A percentile compares a stretch with the other conserved stretches of the same genome.
These are phyloP conservation scores for Andrographis paniculata DNA, from an alignment of 305 asterid genomes.

Conservation along the genomic window DNA sequence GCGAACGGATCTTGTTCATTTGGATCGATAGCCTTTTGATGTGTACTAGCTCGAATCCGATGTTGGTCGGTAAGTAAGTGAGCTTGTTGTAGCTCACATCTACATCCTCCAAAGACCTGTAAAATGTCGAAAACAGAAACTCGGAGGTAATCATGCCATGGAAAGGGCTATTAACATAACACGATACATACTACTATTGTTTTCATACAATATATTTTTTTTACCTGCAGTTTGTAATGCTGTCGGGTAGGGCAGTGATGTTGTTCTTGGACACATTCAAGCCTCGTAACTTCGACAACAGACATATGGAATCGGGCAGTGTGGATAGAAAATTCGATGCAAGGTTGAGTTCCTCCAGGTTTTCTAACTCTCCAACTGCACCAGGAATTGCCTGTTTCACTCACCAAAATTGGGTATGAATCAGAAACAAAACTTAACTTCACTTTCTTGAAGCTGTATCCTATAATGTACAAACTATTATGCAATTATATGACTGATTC, in stretches of 20 bases:
- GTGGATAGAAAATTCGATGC: constrained; percentile 57
- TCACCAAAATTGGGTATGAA: constrained; percentile 7
- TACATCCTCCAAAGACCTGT: constrained; percentile 72
- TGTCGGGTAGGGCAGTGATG: constrained; percentile 73
- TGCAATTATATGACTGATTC: too few relatives aligned
- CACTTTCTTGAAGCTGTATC: too few relatives aligned
- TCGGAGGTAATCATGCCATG: constrained; percentile 11
- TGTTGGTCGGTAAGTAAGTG: constrained; percentile 80
- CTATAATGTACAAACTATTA: too few relatives aligned
- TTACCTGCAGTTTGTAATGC: constrained; percentile 92
- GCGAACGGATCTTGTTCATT: constrained; percentile 71
- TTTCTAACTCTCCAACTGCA: constrained; percentile 67
- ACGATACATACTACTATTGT: too few relatives aligned
- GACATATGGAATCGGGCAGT: constrained; percentile 79
- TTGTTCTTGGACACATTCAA: constrained; percentile 72
- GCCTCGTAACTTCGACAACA: constrained; percentile 51
- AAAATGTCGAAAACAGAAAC: constrained; percentile 8
- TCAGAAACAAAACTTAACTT: too few relatives aligned
- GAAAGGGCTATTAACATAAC: not conserved
- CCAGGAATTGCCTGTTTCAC: constrained; percentile 65
- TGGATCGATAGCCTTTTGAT: constrained; percentile 51
- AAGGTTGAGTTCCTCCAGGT: constrained; percentile 81
- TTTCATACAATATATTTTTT: too few relatives aligned
- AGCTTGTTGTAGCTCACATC: constrained; percentile 84
- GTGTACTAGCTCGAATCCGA: constrained; percentile 66